phyloP scores from a whole-genome alignment of 805 yeast genomes.

The Ogataea ganodermae region DNA sequence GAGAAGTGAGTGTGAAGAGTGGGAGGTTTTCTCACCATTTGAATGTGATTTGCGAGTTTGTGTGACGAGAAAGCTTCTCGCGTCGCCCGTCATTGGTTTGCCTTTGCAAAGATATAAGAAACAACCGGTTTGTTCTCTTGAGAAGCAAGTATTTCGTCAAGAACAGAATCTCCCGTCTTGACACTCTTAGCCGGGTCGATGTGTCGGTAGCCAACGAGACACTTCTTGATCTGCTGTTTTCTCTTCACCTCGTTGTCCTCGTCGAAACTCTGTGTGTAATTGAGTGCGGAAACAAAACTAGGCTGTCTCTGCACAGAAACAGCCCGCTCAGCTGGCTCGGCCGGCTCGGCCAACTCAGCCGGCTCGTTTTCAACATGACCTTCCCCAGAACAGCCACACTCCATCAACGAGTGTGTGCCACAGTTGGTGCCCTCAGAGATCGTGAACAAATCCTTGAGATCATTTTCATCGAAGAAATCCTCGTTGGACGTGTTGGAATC shows the following conservation, averaged over 20 bases:
- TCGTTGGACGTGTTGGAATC: constrained; percentile 46
- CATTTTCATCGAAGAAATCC: constrained; percentile 68
- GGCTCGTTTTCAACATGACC: constrained; percentile 41
- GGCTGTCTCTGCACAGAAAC: constrained; percentile 8
- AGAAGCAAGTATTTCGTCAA: constrained; percentile 32
- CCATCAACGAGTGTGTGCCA: constrained; percentile 77
- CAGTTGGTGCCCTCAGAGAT: constrained; percentile 50
- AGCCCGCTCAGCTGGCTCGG: constrained; percentile 1
- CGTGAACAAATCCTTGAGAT: constrained; percentile 74
- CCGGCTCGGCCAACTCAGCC: constrained; percentile 10
- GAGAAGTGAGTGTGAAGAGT: background rate
- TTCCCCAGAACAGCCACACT: constrained; percentile 59
- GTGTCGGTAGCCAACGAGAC: constrained; percentile 65
- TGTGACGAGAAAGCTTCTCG: background rate
- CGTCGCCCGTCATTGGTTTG: background rate
- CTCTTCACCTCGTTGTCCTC: constrained; percentile 34
- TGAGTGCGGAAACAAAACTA: constrained; percentile 62
- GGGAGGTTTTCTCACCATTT: background rate
- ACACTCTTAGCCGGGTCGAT: constrained; percentile 45
- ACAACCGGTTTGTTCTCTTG: constrained; percentile 33
- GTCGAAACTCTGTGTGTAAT: constrained; percentile 34
- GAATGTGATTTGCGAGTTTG: too few species aligned
- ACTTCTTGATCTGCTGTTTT: constrained; percentile 51
- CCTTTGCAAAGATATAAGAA: constrained; percentile 44
- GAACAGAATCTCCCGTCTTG: constrained; percentile 18